Conservation (phyloP, 768 basidiomycete species). For the Tulasnella sp. region DNA sequence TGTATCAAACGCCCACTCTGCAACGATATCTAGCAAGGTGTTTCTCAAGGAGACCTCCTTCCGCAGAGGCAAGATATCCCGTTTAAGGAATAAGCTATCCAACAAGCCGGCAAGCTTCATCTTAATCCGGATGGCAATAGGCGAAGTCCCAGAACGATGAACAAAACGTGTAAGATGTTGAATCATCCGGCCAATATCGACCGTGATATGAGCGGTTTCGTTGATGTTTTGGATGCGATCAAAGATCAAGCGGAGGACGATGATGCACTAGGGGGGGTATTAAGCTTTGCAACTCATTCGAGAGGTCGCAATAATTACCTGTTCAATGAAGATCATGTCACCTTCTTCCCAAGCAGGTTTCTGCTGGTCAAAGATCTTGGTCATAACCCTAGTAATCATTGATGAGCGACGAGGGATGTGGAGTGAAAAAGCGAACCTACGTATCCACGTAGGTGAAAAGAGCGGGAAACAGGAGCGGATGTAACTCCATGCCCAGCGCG, state of each 20-base stretch:
- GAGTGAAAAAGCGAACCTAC: conserved; percentile 33
- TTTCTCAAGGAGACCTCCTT: conserved; percentile 59
- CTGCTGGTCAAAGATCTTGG: conserved; percentile 20
- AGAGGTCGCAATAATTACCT: conserved; percentile 33
- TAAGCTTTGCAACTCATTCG: neutral
- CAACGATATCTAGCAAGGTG: conserved; percentile 58
- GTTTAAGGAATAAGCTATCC: conserved; percentile 51
- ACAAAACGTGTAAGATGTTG: conserved; percentile 51
- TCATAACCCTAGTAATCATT: conserved; percentile 23
- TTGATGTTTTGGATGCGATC: conserved; percentile 50
- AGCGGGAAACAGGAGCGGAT: conserved; percentile 50
- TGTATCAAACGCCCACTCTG: conserved; percentile 43
- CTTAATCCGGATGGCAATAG: conserved; percentile 49
- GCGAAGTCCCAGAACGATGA: conserved; percentile 41
- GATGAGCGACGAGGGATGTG: conserved; percentile 23
- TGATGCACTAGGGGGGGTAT: conserved; percentile 42
- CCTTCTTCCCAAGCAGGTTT: conserved; percentile 19
- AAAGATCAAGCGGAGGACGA: conserved; percentile 63
- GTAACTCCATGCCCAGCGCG: conserved; percentile 68
- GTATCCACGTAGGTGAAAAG: conserved; percentile 61
- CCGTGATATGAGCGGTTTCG: conserved; percentile 44
- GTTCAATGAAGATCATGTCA: conserved; percentile 48
- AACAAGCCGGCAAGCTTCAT: conserved; percentile 63
- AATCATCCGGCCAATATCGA: conserved; percentile 30
- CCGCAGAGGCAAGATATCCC: conserved; percentile 46